Conservation (phyloP, 2,329 filamentous ascomycete species). For the Hysterium pulicare region DNA sequence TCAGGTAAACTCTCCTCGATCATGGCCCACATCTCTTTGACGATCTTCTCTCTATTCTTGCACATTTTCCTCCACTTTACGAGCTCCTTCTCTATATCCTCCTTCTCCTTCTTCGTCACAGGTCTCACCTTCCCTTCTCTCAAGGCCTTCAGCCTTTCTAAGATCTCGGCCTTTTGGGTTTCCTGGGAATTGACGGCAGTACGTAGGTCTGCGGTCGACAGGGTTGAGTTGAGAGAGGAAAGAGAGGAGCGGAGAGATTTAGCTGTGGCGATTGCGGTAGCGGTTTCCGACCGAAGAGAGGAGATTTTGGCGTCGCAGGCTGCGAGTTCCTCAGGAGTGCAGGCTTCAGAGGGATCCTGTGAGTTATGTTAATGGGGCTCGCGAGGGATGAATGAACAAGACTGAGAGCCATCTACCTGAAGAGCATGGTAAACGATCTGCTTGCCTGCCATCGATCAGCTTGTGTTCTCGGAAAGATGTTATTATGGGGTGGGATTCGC, state of each 20-base stretch:
- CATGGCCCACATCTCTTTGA: conserved; percentile 49
- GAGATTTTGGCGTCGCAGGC: conserved; percentile 50
- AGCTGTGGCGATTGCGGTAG: conserved; percentile 44
- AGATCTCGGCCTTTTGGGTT: conserved; percentile 42
- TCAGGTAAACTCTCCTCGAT: conserved; percentile 49
- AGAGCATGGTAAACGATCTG: conserved; percentile 59
- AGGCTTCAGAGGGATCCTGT: conserved; percentile 50
- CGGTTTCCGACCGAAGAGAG: conserved; percentile 44
- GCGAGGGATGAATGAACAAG: neutral
- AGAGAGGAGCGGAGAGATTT: conserved; percentile 50
- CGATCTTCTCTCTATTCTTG: conserved; percentile 47
- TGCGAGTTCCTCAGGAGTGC: conserved; percentile 48
- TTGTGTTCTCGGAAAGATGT: neutral
- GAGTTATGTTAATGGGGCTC: conserved; percentile 10
- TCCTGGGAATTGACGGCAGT: conserved; percentile 43
- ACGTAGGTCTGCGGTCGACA: conserved; percentile 52
- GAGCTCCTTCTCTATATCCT: conserved; percentile 46
- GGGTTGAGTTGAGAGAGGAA: conserved; percentile 44
- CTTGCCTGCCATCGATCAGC: conserved; percentile 47
- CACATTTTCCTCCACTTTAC: conserved; percentile 41
- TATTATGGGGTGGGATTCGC: conserved; percentile 3
- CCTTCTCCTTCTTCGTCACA: conserved; percentile 48
- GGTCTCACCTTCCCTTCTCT: conserved; percentile 42
- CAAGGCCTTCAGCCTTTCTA: conserved; percentile 40
- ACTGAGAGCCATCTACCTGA: conserved; percentile 33